Conservation (phyloP, 139 green algal species). For the Tetradesmus lagerheimii region DNA sequence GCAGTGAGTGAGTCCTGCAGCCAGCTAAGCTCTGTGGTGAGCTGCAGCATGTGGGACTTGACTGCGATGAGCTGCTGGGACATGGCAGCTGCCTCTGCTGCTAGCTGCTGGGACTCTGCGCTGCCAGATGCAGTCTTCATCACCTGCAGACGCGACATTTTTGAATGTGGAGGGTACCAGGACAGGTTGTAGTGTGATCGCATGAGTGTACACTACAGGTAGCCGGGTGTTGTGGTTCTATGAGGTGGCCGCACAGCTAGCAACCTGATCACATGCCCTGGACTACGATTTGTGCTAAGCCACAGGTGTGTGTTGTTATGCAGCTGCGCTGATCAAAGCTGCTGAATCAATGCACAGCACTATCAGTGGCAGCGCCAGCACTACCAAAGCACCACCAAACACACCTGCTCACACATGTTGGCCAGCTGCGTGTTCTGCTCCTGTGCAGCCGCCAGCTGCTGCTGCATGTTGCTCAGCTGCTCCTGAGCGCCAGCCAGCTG, state of each 20-base stretch:
- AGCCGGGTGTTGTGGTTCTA: too few species aligned
- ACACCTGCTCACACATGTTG: not conserved
- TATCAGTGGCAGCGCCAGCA: not conserved
- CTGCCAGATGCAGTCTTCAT: not conserved
- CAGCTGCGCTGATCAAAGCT: too few species aligned
- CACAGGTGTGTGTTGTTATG: too few species aligned
- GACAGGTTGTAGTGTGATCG: too few species aligned
- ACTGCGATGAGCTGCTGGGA: not conserved
- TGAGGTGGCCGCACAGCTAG: too few species aligned
- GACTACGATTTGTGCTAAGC: too few species aligned
- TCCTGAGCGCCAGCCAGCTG: not conserved
- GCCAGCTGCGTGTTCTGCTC: not conserved
- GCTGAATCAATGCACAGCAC: not conserved
- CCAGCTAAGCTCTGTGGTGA: not conserved
- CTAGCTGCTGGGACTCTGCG: not conserved
- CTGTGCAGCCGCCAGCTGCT: not conserved
- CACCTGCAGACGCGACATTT: not conserved
- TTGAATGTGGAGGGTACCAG: too few species aligned
- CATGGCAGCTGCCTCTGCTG: not conserved
- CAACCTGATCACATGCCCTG: too few species aligned
- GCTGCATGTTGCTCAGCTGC: not conserved
- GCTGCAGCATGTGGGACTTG: not conserved
- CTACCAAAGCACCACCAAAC: not conserved
- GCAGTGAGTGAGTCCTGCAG: not conserved
- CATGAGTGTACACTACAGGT: too few species aligned